Evolutionary conservation across 2,329 filamentous ascomycete species (phyloP).

Genomic region (Anthostomella pinea): DNA sequence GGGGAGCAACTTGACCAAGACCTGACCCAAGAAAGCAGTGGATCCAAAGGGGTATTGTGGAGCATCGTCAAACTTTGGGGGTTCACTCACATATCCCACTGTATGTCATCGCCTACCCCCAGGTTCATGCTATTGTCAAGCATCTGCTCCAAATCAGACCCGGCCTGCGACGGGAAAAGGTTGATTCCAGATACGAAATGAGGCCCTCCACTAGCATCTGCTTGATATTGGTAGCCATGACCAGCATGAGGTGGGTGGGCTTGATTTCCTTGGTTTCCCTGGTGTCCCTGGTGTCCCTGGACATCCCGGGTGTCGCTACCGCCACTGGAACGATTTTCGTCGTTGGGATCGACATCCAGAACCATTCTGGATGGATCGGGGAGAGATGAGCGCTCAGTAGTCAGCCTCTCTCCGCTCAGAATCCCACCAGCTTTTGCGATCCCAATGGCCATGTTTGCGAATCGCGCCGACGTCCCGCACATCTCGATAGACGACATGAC

Average conservation of each 20-base stretch:
- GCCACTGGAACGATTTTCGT: background rate
- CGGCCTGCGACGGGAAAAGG: background rate
- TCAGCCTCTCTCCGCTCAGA: conserved; percentile 10
- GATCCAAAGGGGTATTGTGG: background rate
- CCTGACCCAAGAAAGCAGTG: background rate
- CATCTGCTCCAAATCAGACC: background rate
- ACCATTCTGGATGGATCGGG: conserved; percentile 1
- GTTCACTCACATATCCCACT: conserved; percentile 21
- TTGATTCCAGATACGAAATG: conserved; percentile 8
- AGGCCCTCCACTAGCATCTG: background rate
- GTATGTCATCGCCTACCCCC: conserved; percentile 8
- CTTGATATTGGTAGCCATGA: conserved; percentile 1
- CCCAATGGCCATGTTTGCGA: conserved; percentile 20
- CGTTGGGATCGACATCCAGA: background rate
- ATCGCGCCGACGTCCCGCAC: conserved; percentile 25
- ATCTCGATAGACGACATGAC: conserved; percentile 23
- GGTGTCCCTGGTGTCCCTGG: too few species aligned
- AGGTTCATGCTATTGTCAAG: conserved; percentile 1
- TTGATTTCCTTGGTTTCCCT: too few species aligned
- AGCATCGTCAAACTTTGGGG: background rate
- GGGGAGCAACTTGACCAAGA: too few species aligned
- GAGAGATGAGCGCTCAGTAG: conserved; percentile 5
- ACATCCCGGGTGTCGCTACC: too few species aligned
- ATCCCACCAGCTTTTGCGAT: conserved; percentile 21
- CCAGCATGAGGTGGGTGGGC: too few species aligned